Evolutionary conservation across 306 rosid species (phyloP), one percentile per base, ranked within the genome.

Genomic region (Vigna mungo): DNA sequence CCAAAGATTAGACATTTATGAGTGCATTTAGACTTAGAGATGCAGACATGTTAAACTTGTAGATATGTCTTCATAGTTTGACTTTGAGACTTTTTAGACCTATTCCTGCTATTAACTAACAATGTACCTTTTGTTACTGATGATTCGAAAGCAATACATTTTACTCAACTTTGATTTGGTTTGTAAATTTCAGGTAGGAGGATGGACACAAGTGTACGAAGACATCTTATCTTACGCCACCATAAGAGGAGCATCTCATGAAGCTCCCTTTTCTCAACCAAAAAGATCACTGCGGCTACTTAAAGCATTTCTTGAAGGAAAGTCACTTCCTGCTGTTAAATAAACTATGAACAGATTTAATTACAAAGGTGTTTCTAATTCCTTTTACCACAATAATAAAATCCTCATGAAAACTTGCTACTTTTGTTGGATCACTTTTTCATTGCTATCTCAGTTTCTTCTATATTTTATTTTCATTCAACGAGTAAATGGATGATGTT

Each of bases 131-230:
- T 1, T 34, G 55, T 18, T 6, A 58, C 17, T 58, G 13, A 58
- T 23, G 9, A 13, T 13, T 11, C 27, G 23, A 20, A 23, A 58
- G 65, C 18, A 9, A 49, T 17, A 27, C 32, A 11, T 52, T 77
- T 5, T 4, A 6, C 78, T 36, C 6, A 75, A 6, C 6, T 21
- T 36, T 55, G 47, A 36, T 55, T 18, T 72, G 41, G 7, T 16
- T 20, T 34, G 7, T 21, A 9, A 3, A 10, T 17, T 60, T 13
- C 61, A 81, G 85, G 79, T 78, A 48, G 84, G 80, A 49, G 87
- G 88, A 14, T 84, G 88, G 85, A 81, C 88, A 17, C 85, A 81
- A 48, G 85, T 72, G 68, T 84, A 81, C 55, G 87, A 83, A 2
- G 53, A 77, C 51, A 73, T 72, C 21, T 73, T 84, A 46, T 77